A percentile compares a stretch with the other conserved stretches of the same genome.
These are phyloP conservation scores for Mucor irregularis DNA, from an alignment of 371 early-diverging fungal genomes.

Conservation along the genomic window DNA sequence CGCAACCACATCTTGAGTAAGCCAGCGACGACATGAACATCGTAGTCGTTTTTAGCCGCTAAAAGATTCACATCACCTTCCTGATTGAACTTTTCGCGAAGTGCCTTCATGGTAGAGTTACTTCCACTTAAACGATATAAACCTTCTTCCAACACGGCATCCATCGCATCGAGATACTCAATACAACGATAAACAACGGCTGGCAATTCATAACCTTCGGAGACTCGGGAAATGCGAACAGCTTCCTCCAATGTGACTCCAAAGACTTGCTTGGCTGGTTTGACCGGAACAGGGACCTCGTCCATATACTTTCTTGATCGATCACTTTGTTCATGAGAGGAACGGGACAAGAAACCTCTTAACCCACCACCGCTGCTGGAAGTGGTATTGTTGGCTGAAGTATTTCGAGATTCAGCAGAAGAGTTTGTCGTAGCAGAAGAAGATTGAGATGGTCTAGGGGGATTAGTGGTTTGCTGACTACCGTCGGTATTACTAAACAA, in stretches of 20 bases:
- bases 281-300: neutral
- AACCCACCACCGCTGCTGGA: conserved; percentile 12
- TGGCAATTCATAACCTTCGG: conserved; percentile 54
- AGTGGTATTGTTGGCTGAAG: conserved; percentile 3
- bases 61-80: conserved; percentile 70
- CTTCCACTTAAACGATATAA: conserved; percentile 79
- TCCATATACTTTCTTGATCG: conserved; percentile 10
- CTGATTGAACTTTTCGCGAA: conserved; percentile 66
- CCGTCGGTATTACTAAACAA: conserved; percentile 19
- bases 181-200: conserved; percentile 82
- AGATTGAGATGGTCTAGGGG: conserved; percentile 12
- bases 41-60: conserved; percentile 54
- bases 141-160: conserved; percentile 76
- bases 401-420: conserved; percentile 5
- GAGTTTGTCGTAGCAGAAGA: conserved; percentile 3
- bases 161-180: conserved; percentile 76
- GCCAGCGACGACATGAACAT: conserved; percentile 86
- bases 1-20: conserved; percentile 83
- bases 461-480: neutral
- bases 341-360: conserved; percentile 28
- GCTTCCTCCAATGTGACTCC: conserved; percentile 35
- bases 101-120: conserved; percentile 52
- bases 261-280: conserved; percentile 49
- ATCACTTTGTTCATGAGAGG: conserved; percentile 26
- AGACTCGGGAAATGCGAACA: conserved; percentile 26